Percentiles rank a stretch among this genome's conserved stretches.
These are phyloP conservation scores for Suillus bovinus DNA, from an alignment of 768 basidiomycete genomes.

Conservation along the genomic window DNA sequence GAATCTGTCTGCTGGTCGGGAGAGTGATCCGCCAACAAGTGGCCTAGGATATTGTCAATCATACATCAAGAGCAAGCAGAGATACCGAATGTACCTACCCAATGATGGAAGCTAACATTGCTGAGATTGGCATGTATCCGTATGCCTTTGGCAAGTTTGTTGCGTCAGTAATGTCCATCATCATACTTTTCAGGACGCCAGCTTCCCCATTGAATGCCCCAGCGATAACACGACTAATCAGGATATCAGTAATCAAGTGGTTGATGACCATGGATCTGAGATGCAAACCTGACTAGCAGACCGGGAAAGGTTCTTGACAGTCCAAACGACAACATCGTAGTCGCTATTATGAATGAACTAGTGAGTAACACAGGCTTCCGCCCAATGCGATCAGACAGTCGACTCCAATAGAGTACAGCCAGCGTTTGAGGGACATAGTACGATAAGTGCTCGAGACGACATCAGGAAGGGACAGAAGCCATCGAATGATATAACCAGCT, in stretches of 20 bases:
- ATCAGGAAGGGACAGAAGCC: not conserved
- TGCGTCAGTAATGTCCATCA: not conserved
- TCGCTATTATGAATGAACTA: constrained; percentile 60
- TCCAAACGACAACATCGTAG: constrained; percentile 73
- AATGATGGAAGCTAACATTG: not conserved
- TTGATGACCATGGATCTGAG: not conserved
- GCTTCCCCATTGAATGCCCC: not conserved
- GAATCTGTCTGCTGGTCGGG: not conserved
- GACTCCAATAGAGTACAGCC: constrained; percentile 72
- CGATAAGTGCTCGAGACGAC: constrained; percentile 56
- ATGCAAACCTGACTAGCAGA: constrained; percentile 36
- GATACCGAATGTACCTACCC: not conserved
- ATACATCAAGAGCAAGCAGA: not conserved
- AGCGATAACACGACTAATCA: not conserved
- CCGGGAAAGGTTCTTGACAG: constrained; percentile 67
- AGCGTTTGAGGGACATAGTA: constrained; percentile 73
- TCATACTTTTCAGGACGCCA: not conserved
- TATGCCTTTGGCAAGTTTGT: not conserved
- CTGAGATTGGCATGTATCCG: not conserved
- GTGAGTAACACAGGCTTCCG: constrained; percentile 71
- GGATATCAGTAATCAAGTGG: not conserved
- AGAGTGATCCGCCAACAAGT: not conserved
- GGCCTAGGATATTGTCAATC: not conserved
- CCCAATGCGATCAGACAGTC: constrained; percentile 66
- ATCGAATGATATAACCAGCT: not conserved